These are phyloP conservation scores for Artemisia argyi DNA, from an alignment of 129 eudicot genomes.

Conservation along the genomic window DNA sequence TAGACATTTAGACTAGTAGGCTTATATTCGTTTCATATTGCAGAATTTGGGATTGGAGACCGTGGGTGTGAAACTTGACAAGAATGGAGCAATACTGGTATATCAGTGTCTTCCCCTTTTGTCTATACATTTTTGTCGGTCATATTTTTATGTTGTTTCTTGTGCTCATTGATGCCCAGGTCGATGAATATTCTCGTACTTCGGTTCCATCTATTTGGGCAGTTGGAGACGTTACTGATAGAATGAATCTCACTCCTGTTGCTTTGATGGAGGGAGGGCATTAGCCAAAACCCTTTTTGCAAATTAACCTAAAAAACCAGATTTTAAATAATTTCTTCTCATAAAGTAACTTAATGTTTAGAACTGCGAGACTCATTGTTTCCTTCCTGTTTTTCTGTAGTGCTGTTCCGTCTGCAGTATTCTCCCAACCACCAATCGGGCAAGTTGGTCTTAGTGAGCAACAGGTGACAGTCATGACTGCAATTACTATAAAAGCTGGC, in stretches of 20 bases:
- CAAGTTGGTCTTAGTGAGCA: constrained; percentile 95
- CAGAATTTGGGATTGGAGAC: constrained; percentile 93
- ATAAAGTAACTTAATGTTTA: not conserved
- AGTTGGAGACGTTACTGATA: too few species aligned
- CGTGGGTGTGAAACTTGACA: constrained; percentile 76
- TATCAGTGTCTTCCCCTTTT: not conserved
- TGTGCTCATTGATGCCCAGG: constrained; percentile 45
- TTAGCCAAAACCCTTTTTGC: constrained; percentile 91
- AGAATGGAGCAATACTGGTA: constrained; percentile 95
- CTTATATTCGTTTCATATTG: constrained; percentile 17
- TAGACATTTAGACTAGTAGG: not conserved
- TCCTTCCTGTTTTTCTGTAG: constrained; percentile 36
- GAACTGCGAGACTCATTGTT: constrained; percentile 15
- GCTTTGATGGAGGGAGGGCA: constrained; percentile 99
- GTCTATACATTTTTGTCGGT: constrained; percentile 1
- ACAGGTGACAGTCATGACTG: constrained; percentile 53
- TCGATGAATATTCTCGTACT: constrained; percentile 87
- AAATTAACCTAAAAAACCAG: constrained; percentile 91
- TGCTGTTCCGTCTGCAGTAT: constrained; percentile 91
- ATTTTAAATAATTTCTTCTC: constrained; percentile 53
- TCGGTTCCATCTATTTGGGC: constrained; percentile 99
- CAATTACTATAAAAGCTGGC: constrained; percentile 58
- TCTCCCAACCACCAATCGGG: too few species aligned
- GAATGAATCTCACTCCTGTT: too few species aligned
- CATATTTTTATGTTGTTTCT: constrained; percentile 3